Evolutionary conservation across 768 basidiomycete genomes (phyloP).

Genomic region (Cystofilobasidium macerans): DNA sequence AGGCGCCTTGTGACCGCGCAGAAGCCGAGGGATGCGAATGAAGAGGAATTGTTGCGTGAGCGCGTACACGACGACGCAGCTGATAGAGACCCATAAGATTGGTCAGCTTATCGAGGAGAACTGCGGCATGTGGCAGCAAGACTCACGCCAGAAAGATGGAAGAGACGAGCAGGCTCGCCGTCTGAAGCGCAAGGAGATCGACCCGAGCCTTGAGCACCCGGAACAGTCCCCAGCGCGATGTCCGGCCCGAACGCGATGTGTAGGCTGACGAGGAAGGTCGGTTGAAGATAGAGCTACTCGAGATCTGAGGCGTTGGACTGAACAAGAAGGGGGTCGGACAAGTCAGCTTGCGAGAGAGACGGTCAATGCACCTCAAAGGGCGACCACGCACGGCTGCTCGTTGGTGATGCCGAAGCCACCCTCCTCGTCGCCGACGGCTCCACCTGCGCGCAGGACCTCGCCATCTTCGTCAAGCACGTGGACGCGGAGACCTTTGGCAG

Average conservation of each 20-base stretch:
- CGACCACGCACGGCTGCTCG: constrained; percentile 17
- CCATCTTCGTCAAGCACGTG: constrained; percentile 58
- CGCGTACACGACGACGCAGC: constrained; percentile 43
- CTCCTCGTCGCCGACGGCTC: constrained; percentile 33
- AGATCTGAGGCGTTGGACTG: constrained; percentile 23
- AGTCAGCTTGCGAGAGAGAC: not conserved
- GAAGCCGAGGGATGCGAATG: constrained; percentile 26
- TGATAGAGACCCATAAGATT: too few relatives aligned
- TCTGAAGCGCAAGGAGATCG: constrained; percentile 38
- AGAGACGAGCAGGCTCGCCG: constrained; percentile 39
- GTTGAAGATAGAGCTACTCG: constrained; percentile 8
- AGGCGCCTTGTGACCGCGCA: constrained; percentile 28
- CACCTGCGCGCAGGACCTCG: constrained; percentile 47
- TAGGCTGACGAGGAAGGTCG: constrained; percentile 22
- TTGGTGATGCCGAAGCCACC: constrained; percentile 13
- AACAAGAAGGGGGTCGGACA: not conserved
- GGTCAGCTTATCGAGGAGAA: too few relatives aligned
- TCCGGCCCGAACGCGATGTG: constrained; percentile 26
- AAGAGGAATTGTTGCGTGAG: constrained; percentile 30
- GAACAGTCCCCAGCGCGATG: not conserved
- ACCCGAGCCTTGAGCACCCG: constrained; percentile 26
- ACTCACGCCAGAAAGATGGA: constrained; percentile 38
- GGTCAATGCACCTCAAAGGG: not conserved
- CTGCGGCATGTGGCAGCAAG: not conserved
- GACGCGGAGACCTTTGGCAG: constrained; percentile 30